phyloP scores from a whole-genome alignment of 1,284 basidiomycete species.

The Trametes polyzona region DNA sequence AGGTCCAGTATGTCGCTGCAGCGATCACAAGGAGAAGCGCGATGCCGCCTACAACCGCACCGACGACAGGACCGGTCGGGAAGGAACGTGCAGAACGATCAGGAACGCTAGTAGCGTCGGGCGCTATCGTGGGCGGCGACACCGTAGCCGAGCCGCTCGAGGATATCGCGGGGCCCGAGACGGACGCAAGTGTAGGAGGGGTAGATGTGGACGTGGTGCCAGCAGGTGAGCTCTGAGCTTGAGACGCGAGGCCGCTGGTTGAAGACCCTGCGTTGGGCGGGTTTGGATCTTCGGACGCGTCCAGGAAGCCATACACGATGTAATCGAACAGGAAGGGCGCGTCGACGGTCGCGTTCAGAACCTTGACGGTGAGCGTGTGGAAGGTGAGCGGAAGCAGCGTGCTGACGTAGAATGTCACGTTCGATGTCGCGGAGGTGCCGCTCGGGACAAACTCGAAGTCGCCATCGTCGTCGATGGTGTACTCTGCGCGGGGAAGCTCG shows the following conservation, averaged over 20 bases:
- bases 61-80: background rate
- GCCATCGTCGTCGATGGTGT: slow-evolving; percentile 1
- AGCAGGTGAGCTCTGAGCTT: background rate
- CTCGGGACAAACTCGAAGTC: background rate
- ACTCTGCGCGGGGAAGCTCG: background rate
- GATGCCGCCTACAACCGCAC: background rate
- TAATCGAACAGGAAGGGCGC: slow-evolving; percentile 4
- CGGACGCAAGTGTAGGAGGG: background rate
- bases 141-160: background rate
- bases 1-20: background rate
- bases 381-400: slow-evolving; percentile 3
- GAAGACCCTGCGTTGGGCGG: background rate
- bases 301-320: slow-evolving; percentile 1
- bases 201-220: background rate
- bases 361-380: slow-evolving; percentile 4
- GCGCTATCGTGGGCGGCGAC: background rate
- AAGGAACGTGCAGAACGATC: background rate
- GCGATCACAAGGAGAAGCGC: background rate
- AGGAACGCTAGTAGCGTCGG: too few relatives aligned
- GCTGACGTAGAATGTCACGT: background rate
- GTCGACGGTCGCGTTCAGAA: background rate
- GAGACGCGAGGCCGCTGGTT: too few relatives aligned
- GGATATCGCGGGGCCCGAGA: background rate
- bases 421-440: background rate
- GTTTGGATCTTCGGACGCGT: background rate